Base-by-base conservation (phyloP, 306 rosid species). In the Geum urbanum region DNA sequence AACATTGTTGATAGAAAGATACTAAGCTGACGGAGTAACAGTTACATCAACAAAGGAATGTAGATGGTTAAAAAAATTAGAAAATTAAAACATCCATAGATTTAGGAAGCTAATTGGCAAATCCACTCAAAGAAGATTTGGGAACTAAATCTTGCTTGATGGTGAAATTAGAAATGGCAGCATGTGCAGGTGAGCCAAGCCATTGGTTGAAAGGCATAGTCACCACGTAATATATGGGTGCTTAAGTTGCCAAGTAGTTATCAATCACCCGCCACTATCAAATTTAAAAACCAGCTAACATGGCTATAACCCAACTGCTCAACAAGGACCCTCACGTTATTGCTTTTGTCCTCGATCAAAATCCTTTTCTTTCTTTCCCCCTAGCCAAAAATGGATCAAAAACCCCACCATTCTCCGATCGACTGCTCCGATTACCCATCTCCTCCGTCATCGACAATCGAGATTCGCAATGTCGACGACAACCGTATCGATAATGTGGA, bases 281-380 rank as follows among this genome's bases (percentile, higher is more conserved):
- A 19, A 37, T 14, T 35, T 19, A 9, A 58, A 48, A 54, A 55
- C 82, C 84, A 85, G 54, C 86, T 51, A 86, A 82, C 86, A 76
- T 84, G 86, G 72, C 76, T 73, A 76, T 32, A 32, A 32, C 84
- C 71, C 77, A 79, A 74, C 84, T 55, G 61, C 83, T 63, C 63
- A 79, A 78, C 87, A 85, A 71, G 61, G 87, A 82, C 91, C 82
- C 44, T 69, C 85, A 78, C 88, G 78, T 82, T 24, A 24, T 24
- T 78, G 32, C n/a, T 14, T 49, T 14, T 49, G 6, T 5, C 19
- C 37, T 32, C n/a, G n/a, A n/a, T n/a, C 27, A 32, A 32, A 32
- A 32, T 32, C 37, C 37, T 32, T 32, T 32, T 32, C 4, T 32
- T 32, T 32, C 37, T 32, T 32, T 32, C 37, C 2, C 37, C 37